Percentiles rank a stretch among this genome's conserved stretches.
phyloP scores from a whole-genome alignment of 345 rosid genomes.

The Camelina hispida region DNA sequence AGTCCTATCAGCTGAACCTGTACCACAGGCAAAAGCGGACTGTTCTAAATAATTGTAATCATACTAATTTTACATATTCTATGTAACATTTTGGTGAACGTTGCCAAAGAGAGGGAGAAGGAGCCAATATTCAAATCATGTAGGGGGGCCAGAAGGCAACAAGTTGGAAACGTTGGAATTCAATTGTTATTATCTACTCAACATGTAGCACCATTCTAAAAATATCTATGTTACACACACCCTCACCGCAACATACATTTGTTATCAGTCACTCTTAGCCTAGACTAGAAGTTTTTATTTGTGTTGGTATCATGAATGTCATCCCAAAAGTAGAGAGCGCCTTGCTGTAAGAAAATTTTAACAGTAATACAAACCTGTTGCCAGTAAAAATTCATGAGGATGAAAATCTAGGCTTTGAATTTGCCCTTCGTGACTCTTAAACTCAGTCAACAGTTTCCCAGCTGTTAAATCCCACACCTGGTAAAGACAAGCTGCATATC shows the following conservation, averaged over 20 bases:
- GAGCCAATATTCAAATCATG: neutral
- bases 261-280: conserved; percentile 16
- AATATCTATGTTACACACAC: conserved; percentile 10
- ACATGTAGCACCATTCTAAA: conserved; percentile 11
- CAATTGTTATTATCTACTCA: conserved; percentile 3
- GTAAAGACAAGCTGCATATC: conserved; percentile 31
- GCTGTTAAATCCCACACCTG: conserved; percentile 99
- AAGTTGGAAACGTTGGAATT: neutral
- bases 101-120: conserved; percentile 8
- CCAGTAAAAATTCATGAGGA: conserved; percentile 93
- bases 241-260: conserved; percentile 18
- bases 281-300: neutral
- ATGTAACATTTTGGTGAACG: neutral
- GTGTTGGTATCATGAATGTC: conserved; percentile 4
- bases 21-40: conserved; percentile 25
- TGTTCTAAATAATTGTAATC: neutral
- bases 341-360: neutral
- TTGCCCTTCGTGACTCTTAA: conserved; percentile 93
- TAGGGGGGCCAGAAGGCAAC: conserved; percentile 3
- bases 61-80: neutral
- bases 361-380: conserved; percentile 72
- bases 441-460: conserved; percentile 91
- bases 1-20: conserved; percentile 98
- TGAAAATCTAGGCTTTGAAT: conserved; percentile 98
- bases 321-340: neutral